Base-by-base conservation (phyloP, 768 basidiomycete genomes). In the Cubamyces sp. region DNA sequence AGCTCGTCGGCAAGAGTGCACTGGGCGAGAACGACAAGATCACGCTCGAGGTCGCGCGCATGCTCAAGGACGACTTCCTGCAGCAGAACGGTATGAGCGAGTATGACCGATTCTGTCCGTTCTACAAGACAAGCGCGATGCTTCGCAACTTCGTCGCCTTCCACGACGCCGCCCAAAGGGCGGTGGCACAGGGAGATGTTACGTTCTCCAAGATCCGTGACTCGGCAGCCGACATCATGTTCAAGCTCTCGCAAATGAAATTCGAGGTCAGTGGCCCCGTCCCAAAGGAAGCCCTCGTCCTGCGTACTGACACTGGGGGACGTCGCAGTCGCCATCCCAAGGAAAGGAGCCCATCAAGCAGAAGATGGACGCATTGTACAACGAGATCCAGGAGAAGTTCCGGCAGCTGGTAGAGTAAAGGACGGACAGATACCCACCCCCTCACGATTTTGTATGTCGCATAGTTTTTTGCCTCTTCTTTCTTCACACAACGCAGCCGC, bases 51-150 rank as follows among this genome's bases (percentile, higher is more conserved):
- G 94, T 98, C 37, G 96, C 96, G 18, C 85, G 92, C 47, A 93
- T 99, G 91, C 84, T 98, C 66, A 98, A 98, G 81, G 96, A 97
- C 64, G 94, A 96, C 74, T 96, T 94, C 78, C 76, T 97, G 72
- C 96, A 98, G 74, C 96, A 99, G 78, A 98, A 99, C 70, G 97
- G 97, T 68, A 97, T 98, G 85, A 94, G 92, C 77, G 92, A 94
- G 73, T 98, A 97, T 72, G 96, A 98, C 75, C 85, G 94, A 53
- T 97, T 85, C 79, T 99, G 96, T 71, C 96, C 96, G 15, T 98
- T 99, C 84, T 97, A 97, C 87, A 97, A 98, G 88, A 97, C 96
- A 47, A 90, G 87, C 57, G 92, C 85, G 49, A 99, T 99, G 97
- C 76, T 98, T 74, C 86, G 85, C 71, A 96, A 96, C 77, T 94